These are phyloP conservation scores for Aquilaria yunnanensis DNA, from an alignment of 345 rosid species.

Conservation along the genomic window DNA sequence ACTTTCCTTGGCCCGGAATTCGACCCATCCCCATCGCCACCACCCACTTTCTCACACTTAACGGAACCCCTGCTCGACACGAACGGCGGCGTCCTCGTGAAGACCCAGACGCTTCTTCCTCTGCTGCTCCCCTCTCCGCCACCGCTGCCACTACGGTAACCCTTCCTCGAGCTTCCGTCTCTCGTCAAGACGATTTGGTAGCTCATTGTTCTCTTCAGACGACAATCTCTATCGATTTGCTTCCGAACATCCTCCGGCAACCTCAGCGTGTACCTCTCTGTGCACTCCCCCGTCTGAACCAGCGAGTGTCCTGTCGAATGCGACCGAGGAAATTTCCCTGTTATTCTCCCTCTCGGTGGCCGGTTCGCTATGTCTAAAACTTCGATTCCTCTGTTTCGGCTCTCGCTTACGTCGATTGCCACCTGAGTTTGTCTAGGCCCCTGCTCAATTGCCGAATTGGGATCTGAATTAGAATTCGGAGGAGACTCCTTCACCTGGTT, in stretches of 20 bases:
- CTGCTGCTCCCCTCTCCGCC: constrained; percentile 24
- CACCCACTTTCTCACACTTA: constrained; percentile 12
- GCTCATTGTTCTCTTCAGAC: constrained; percentile 38
- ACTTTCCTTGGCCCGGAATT: background rate
- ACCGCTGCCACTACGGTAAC: constrained; percentile 17
- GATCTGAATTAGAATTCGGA: constrained; percentile 1
- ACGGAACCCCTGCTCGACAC: constrained; percentile 16
- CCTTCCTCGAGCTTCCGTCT: constrained; percentile 21
- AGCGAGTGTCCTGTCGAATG: constrained; percentile 58
- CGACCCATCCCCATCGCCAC: constrained; percentile 11
- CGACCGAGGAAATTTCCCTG: constrained; percentile 36
- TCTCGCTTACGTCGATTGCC: background rate
- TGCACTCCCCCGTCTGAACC: constrained; percentile 16
- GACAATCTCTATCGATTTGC: constrained; percentile 19
- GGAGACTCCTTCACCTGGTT: constrained; percentile 2
- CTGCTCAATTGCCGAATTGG: constrained; percentile 8
- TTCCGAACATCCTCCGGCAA: constrained; percentile 43
- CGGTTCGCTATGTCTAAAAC: constrained; percentile 16
- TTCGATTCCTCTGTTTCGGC: constrained; percentile 21
- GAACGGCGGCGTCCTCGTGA: constrained; percentile 19
- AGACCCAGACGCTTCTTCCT: constrained; percentile 21
- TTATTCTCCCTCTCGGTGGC: constrained; percentile 8
- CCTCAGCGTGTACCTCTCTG: constrained; percentile 39
- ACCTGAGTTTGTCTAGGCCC: background rate
- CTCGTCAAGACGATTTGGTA: constrained; percentile 21